phyloP scores from a whole-genome alignment of 2,329 filamentous ascomycete genomes.

The Microthyrium microscopicum region DNA sequence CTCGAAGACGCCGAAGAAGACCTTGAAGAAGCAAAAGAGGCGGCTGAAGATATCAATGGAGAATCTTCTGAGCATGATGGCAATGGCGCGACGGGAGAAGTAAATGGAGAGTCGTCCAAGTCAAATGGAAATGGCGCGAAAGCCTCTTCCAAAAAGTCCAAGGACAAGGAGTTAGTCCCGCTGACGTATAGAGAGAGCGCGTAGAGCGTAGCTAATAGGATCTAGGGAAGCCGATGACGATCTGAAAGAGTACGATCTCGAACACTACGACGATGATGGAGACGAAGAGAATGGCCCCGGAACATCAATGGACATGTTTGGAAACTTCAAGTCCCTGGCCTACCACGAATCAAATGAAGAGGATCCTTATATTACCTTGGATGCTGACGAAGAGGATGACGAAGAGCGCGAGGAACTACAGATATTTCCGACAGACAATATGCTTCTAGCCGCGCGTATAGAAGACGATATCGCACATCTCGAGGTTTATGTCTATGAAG shows the following conservation, averaged over 20 bases:
- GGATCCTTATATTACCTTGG: conserved; percentile 89
- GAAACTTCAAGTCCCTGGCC: conserved; percentile 80
- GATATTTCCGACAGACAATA: conserved; percentile 80
- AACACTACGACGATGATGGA: conserved; percentile 76
- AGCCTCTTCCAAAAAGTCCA: conserved; percentile 11
- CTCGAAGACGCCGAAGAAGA: conserved; percentile 56
- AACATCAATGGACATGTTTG: conserved; percentile 78
- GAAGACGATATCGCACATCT: conserved; percentile 95
- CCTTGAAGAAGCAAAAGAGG: conserved; percentile 37
- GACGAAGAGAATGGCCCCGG: conserved; percentile 42
- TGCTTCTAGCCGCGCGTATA: conserved; percentile 80
- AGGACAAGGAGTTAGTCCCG: conserved; percentile 13
- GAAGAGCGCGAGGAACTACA: conserved; percentile 90
- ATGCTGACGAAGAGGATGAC: conserved; percentile 50
- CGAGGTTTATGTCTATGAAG: conserved; percentile 95
- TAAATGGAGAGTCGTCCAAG: conserved; percentile 10
- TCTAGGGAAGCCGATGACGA: conserved; percentile 50
- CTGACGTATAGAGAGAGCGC: not conserved
- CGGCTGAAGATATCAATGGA: conserved; percentile 14
- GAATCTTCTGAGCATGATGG: not conserved
- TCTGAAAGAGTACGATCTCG: conserved; percentile 88
- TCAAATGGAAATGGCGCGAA: not conserved
- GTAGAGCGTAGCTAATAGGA: conserved; percentile 6
- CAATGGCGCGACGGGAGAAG: not conserved
- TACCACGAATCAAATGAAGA: conserved; percentile 92